These are phyloP conservation scores for Baorangia bicolor DNA, from an alignment of 768 basidiomycete species.

Conservation along the genomic window DNA sequence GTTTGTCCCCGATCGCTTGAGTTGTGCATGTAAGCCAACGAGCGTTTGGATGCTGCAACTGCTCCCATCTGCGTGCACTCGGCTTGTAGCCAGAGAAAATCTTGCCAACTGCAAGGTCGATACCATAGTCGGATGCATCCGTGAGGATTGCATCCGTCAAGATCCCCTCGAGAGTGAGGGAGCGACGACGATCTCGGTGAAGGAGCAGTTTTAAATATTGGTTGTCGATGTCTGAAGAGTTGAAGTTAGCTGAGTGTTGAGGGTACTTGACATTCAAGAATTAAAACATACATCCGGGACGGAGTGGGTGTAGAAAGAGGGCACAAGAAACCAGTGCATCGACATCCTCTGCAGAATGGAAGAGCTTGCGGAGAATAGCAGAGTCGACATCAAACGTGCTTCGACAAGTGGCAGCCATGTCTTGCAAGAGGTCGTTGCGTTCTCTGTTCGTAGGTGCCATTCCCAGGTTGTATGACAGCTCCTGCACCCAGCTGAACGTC, in stretches of 20 bases:
- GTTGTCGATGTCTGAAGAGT: background rate
- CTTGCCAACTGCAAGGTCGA: constrained; percentile 13
- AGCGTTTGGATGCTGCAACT: background rate
- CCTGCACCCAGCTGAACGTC: background rate
- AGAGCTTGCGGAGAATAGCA: background rate
- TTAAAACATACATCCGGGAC: background rate
- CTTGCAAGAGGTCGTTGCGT: background rate
- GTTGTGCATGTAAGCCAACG: constrained; percentile 17
- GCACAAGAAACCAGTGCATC: constrained; percentile 20
- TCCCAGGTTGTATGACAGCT: background rate
- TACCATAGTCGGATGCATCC: background rate
- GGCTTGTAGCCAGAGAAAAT: constrained; percentile 9
- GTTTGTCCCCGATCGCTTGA: background rate
- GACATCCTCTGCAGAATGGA: constrained; percentile 17
- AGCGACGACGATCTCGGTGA: constrained; percentile 24
- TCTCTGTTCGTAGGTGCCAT: background rate
- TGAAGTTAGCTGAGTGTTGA: background rate
- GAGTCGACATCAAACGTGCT: background rate
- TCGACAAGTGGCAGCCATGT: background rate
- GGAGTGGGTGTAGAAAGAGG: constrained; percentile 20
- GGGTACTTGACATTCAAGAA: background rate
- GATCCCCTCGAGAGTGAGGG: constrained; percentile 16
- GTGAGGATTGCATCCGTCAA: background rate
- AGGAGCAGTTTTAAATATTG: background rate
- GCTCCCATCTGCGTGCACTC: constrained; percentile 9